Evolutionary conservation across 108 stramenopile genomes (phyloP).

Genomic region (Pseudonitzschia pungens): DNA sequence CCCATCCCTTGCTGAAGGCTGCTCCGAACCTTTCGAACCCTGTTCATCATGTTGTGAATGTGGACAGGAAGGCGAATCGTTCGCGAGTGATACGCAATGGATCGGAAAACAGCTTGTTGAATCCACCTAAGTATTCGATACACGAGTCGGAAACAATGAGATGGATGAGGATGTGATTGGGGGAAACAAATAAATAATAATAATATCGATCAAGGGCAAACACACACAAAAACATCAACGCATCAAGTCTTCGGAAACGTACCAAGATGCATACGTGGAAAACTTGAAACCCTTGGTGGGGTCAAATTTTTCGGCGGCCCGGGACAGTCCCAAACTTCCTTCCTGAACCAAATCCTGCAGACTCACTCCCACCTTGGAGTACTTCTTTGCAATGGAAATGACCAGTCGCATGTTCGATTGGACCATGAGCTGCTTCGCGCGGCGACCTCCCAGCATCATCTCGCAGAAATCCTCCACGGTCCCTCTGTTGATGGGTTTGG

Average conservation of each 20-base stretch:
- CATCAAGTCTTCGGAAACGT: slow-evolving; percentile 17
- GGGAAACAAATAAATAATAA: background rate
- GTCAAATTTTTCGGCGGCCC: slow-evolving; percentile 90
- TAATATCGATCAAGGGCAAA: background rate
- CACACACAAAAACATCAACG: background rate
- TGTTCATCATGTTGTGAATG: slow-evolving; percentile 91
- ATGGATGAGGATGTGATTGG: background rate
- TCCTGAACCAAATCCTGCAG: slow-evolving; percentile 88
- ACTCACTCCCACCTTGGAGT: slow-evolving; percentile 80
- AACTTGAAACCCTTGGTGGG: slow-evolving; percentile 89
- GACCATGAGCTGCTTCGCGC: slow-evolving; percentile 91
- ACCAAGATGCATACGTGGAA: slow-evolving; percentile 90
- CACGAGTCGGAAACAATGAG: background rate
- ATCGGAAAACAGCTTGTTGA: slow-evolving; percentile 88
- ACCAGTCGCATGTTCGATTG: slow-evolving; percentile 93
- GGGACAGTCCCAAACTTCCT: slow-evolving; percentile 80
- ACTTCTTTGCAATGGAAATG: slow-evolving; percentile 88
- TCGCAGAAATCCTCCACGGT: slow-evolving; percentile 70
- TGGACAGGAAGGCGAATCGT: slow-evolving; percentile 96
- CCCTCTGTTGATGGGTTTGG: slow-evolving; percentile 65
- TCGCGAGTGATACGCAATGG: slow-evolving; percentile 90
- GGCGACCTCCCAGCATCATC: slow-evolving; percentile 68
- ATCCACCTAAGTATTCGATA: slow-evolving; percentile 62
- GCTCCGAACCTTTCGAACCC: slow-evolving; percentile 67
- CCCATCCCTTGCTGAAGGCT: slow-evolving; percentile 68